Evolutionary conservation across 2,329 filamentous ascomycete species (phyloP), one percentile per base, ranked within the genome.

Genomic region (Aspergillus arachidicola): DNA sequence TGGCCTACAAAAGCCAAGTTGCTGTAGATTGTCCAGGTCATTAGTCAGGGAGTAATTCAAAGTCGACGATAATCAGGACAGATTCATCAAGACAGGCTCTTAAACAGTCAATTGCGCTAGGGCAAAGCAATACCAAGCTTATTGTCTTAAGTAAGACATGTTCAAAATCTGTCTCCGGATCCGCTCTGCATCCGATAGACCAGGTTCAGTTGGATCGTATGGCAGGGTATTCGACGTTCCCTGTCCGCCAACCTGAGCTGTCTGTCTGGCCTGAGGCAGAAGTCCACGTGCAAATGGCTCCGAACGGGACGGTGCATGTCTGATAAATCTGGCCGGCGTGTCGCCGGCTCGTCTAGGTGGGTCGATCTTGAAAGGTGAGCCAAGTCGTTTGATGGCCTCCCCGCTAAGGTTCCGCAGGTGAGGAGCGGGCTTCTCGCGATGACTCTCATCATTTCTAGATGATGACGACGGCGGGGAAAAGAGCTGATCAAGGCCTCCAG

Each of bases 401-500:
- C 74, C 69, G 19, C 72, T 71, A 28, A 79, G 71, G 41, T 75
- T 76, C 43, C 76, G 66, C 32, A 79, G 66, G 14, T 69, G 68
- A 16, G 65, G 61, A 1, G 67, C 66, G 12, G 69, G 65, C 59
- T 73, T 75, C 46, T 65, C 46, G 34, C 68, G 68, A 5, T 61
- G 64, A 12, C 57, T 66, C 53, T 72, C 72, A 34, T 73, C 70
- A 26, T 69, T 62, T 59, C 71, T 67, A 60, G 71, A 71, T 23
- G 68, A 72, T 43, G 72, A 77, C 1, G 78, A 78, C 11, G 82
- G 81, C 7, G 84, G 84, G 4, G 81, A 83, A 70, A 88, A 87
- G 4, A 88, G 77, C 61, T 83, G 81, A 51, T 85, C 80, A 38
- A 88, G 78, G 58, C 83, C 82, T 58, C 82, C 79, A 32, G 81